Percentiles rank a stretch among this genome's conserved stretches.
Conservation (phyloP, 1,284 basidiomycete species). For the Cryptococcus neoformans region DNA sequence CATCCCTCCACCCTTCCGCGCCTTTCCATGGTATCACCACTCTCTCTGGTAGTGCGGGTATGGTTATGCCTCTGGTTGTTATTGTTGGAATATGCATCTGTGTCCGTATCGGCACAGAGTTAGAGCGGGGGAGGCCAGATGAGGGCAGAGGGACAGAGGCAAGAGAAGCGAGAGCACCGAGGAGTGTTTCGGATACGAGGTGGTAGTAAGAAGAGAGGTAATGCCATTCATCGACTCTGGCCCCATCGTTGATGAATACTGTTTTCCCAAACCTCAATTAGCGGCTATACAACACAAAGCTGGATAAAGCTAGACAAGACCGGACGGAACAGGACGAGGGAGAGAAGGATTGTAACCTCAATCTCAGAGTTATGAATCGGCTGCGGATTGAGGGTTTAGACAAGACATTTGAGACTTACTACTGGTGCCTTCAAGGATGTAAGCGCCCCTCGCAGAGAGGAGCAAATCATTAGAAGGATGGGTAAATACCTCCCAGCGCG, state of each 20-base stretch:
- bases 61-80: constrained; percentile 2
- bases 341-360: too few species aligned
- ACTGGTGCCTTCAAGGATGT: constrained; percentile 11
- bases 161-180: constrained; percentile 18
- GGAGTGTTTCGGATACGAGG: constrained; percentile 20
- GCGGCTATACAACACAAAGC: background rate
- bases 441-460: constrained; percentile 4
- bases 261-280: background rate
- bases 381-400: too few species aligned
- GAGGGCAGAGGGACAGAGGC: constrained; percentile 5
- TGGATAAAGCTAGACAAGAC: background rate
- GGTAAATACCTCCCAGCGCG: constrained; percentile 8
- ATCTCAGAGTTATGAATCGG: too few species aligned
- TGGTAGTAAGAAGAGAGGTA: constrained; percentile 23
- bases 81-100: background rate
- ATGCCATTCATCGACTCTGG: constrained; percentile 12
- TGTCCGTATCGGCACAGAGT: background rate
- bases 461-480: background rate
- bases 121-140: background rate
- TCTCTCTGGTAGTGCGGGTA: constrained; percentile 11
- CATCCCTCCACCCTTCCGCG: constrained; percentile 21
- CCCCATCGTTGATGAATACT: constrained; percentile 26
- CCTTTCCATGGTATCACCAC: constrained; percentile 23
- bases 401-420: constrained; percentile 2
- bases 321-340: too few species aligned